Evolutionary conservation across 495 filamentous ascomycete species (phyloP), one percentile per base, ranked within the genome.

Genomic region (Sordaria brevicollis): DNA sequence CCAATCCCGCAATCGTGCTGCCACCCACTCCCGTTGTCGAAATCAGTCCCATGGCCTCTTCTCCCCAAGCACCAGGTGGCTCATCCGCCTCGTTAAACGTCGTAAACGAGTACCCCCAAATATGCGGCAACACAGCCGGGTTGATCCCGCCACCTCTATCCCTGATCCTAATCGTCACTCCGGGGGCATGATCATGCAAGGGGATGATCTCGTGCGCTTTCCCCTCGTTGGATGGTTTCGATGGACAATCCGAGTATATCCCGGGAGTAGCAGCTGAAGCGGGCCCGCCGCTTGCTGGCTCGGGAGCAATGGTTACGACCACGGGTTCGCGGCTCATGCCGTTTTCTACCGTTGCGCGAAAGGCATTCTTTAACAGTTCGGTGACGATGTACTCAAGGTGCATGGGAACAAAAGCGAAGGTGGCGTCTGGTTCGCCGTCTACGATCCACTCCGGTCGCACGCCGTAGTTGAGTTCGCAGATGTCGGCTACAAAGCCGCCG

Each of bases 381-480:
- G 94, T 97, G 69, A 97, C 85, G 72, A 99, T 97, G 78, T 99
- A 99, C 78, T 97, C 95, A 17, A 98, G 84, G 78, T 99, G 95
- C 69, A 96, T 94, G 6, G 95, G 94, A 5, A 99, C 89, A 72
- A 96, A 93, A 15, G 95, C 93, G 74, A 98, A 94, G 0, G 86
- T 86, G 13, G 93, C 91, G 49, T 91, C 88, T 0, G 91, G 88
- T 72, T 94, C 87, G 35, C 94, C 95, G 70, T 93, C 89, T 72
- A 99, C 92, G 13, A 90, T 80, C 72, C 97, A 83, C 13, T 86
- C 85, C 1, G 95, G 95, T 0, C 95, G 88, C 3, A 96, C 91
- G 19, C 95, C 95, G 79, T 97, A 99, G 49, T 93, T 93, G 21
- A 98, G 84, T 81, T 99, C 95, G 81, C 94, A 97, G 72, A 97